Base-by-base conservation (phyloP, 2,329 filamentous ascomycete genomes). In the Shiraia sp. region DNA sequence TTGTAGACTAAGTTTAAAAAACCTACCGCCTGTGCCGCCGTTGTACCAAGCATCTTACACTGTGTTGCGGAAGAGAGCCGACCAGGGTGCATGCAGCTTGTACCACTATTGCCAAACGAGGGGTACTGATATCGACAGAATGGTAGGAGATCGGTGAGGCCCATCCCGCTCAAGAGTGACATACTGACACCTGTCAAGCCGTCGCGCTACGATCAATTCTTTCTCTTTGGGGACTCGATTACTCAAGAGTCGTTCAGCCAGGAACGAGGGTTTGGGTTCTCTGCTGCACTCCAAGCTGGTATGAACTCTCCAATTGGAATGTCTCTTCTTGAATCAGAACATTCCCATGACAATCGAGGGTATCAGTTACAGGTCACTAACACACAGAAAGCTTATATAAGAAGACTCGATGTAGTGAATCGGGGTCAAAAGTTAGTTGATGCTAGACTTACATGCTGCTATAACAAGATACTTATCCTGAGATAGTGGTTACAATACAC, bases 161-260 rank as follows among this genome's bases (percentile, higher is more conserved):
- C 14, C 36, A 36, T 22, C n/a, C 22, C 31, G 26, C 13, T 13
- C 27, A 17, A 25, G 13, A 24, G 19, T 16, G 9, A 10, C 25
- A 10, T 9, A 19, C 22, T 56, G 33, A 55, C 33, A 9, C 10
- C 19, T 7, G 10, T 4, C 3, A 19, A 70, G 66, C 48, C 59
- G 45, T 47, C 61, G 24, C 37, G 55, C 15, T 68, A 69, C 40
- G 68, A 74, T 26, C 72, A 76, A 46, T 72, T 78, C 56, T 76
- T 97, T 49, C 81, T 97, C 16, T 87, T 97, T 49, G 92, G 92
- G 40, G 93, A 97, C 72, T 95, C 89, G 23, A 85, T 97, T 48
- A 85, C 92, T 34, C 84, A 97, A 62, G 75, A 79, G 29, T 79
- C 83, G 2, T 80, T 79, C 50, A 75, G 78, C 25, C 75, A 83